Evolutionary conservation across 2,329 filamentous ascomycete species (phyloP), one percentile per base, ranked within the genome.

Genomic region (Sporothrix phasma): DNA sequence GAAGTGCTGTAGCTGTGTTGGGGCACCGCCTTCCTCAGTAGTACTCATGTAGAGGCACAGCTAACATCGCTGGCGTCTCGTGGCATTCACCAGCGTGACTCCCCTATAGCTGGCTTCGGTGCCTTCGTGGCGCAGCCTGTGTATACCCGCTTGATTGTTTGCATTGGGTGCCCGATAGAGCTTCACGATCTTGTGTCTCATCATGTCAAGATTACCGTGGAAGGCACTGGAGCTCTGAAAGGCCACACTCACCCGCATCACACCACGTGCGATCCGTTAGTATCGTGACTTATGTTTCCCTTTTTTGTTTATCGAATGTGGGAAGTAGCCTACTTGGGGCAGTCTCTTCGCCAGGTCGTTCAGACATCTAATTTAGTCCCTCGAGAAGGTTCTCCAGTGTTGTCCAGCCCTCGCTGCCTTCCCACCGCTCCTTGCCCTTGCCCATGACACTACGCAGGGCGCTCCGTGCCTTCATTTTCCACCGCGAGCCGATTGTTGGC

Each of bases 381-480:
- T 84, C 79, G 76, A 87, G 73, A 69, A 83, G 71, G 4, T 76
- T 78, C 72, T 83, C 76, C 72, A 94, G 73, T 66, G 76, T 80
- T 54, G 78, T 79, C 87, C 86, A 94, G 31, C 84, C 88, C 46
- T 81, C 77, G 34, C 80, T 89, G 11, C 84, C 91, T 75, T 96
- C 92, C 91, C 92, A 97, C 13, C 75, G 82, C 71, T 90, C 88
- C 77, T 85, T 92, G 0, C 84, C 92, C 72, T 89, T 88, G 0
- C 91, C 88, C 80, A 95, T 82, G 6, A 97, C 87, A 61, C 89
- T 91, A 62, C 92, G 81, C 2, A 96, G 81, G 11, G 92, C 92
- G 73, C 85, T 95, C 70, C 90, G 81, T 0, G 90, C 90, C 81
- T 96, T 97, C 68, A 89, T 89, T 74, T 84, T 89, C 94, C 94